phyloP scores from a whole-genome alignment of 495 filamentous ascomycete species.

The Penicillium cinerascens region DNA sequence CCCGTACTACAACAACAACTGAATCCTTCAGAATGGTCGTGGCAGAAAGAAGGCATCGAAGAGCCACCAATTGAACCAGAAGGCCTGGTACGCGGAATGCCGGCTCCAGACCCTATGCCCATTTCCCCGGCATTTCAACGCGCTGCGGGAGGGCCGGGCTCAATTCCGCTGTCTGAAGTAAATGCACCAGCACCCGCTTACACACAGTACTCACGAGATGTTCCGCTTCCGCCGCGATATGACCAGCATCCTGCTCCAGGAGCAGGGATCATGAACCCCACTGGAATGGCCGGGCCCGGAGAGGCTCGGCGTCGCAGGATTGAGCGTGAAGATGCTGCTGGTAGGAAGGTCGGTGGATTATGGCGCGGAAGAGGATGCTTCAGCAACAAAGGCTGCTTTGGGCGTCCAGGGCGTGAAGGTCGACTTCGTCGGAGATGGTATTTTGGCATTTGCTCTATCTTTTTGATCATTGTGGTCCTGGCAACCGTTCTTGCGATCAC shows the following conservation, averaged over 20 bases:
- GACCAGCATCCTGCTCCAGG: slow-evolving; percentile 19
- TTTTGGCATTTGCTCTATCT: slow-evolving; percentile 45
- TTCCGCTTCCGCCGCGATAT: slow-evolving; percentile 26
- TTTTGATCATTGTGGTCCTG: slow-evolving; percentile 57
- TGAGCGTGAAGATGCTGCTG: slow-evolving; percentile 60
- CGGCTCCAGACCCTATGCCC: slow-evolving; percentile 25
- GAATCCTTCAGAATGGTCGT: slow-evolving; percentile 10
- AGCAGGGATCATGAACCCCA: slow-evolving; percentile 23
- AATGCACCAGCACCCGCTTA: slow-evolving; percentile 36
- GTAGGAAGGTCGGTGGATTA: slow-evolving; percentile 51
- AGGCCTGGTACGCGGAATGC: not conserved
- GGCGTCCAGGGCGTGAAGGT: slow-evolving; percentile 58
- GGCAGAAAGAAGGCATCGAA: not conserved
- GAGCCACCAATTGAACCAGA: not conserved
- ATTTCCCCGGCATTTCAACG: slow-evolving; percentile 41
- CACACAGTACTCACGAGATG: slow-evolving; percentile 18
- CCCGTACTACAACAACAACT: not conserved
- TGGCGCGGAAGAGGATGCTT: slow-evolving; percentile 60
- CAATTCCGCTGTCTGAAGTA: slow-evolving; percentile 47
- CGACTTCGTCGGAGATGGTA: slow-evolving; percentile 62
- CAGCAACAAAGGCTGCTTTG: slow-evolving; percentile 57
- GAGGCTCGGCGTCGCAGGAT: slow-evolving; percentile 53
- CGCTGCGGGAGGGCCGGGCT: slow-evolving; percentile 38
- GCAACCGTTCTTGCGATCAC: slow-evolving; percentile 58
- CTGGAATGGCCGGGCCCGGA: slow-evolving; percentile 37